These are phyloP conservation scores for Penstemon eatonii DNA, from an alignment of 257 asterid genomes.

Conservation along the genomic window DNA sequence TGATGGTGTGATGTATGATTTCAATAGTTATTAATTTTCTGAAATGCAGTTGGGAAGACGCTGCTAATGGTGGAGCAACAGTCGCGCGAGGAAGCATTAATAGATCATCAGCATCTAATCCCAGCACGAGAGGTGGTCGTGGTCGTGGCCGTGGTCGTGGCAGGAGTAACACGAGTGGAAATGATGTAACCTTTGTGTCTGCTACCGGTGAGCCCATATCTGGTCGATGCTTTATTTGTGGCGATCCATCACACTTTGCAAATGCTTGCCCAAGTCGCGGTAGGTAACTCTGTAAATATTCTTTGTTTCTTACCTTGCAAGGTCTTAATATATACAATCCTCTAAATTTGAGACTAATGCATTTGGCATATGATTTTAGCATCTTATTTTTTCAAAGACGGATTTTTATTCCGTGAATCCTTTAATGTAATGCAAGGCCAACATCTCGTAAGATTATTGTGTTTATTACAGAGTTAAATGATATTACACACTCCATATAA, in stretches of 20 bases:
- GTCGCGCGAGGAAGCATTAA: conserved; percentile 38
- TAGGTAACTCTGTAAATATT: conserved; percentile 33
- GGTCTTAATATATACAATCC: too few species aligned
- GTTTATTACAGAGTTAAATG: too few species aligned
- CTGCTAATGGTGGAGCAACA: conserved; percentile 45
- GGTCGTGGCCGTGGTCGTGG: conserved; percentile 52
- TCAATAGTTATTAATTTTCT: conserved; percentile 11
- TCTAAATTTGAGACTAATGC: too few species aligned
- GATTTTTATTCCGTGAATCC: too few species aligned
- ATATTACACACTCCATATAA: too few species aligned
- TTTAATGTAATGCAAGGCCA: too few species aligned
- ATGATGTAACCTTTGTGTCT: conserved; percentile 58
- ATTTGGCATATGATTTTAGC: too few species aligned
- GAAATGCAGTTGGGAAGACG: conserved; percentile 83
- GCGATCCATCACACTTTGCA: conserved; percentile 91
- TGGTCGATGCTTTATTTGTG: conserved; percentile 84
- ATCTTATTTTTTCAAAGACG: too few species aligned
- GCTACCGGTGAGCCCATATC: conserved; percentile 92
- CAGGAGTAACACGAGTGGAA: conserved; percentile 43
- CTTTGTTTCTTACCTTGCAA: neutral
- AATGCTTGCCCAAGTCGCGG: conserved; percentile 84
- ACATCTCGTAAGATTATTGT: too few species aligned
- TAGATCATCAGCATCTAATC: conserved; percentile 43
- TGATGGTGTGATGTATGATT: neutral
- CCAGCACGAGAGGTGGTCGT: conserved; percentile 60